A percentile compares a stretch with the other conserved stretches of the same genome.
Conservation (phyloP, 2,329 filamentous ascomycete genomes). For the Phaeosphaeriaceae sp. region DNA sequence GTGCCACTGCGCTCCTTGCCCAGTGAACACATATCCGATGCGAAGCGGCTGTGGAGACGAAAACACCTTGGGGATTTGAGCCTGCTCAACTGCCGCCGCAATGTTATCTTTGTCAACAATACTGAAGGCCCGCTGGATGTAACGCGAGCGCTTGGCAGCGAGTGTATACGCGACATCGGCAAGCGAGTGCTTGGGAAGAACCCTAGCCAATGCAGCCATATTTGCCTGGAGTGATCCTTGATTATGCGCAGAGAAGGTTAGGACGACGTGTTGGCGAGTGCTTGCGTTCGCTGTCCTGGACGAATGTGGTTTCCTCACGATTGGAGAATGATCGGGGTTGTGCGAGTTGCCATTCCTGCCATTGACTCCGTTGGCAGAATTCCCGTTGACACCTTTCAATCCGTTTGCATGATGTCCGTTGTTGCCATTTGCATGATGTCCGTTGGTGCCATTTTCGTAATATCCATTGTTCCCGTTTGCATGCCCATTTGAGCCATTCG, state of each 20-base stretch:
- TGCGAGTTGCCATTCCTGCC: neutral
- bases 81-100: neutral
- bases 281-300: neutral
- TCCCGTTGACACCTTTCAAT: neutral
- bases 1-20: constrained; percentile 36
- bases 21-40: constrained; percentile 37
- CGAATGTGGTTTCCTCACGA: neutral
- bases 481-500: neutral
- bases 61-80: neutral
- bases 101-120: neutral
- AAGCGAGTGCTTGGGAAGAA: neutral
- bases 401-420: neutral
- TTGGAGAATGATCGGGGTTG: neutral
- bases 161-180: constrained; percentile 16
- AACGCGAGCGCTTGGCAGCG: constrained; percentile 1
- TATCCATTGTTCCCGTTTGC: neutral
- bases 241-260: constrained; percentile 14
- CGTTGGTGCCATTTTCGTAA: neutral
- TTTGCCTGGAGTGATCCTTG: constrained; percentile 4
- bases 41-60: neutral
- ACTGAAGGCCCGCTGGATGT: constrained; percentile 6
- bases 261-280: neutral
- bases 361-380: neutral
- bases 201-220: neutral
- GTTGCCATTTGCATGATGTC: neutral